phyloP scores from a whole-genome alignment of 768 basidiomycete genomes.

The Tylopilus balloui region DNA sequence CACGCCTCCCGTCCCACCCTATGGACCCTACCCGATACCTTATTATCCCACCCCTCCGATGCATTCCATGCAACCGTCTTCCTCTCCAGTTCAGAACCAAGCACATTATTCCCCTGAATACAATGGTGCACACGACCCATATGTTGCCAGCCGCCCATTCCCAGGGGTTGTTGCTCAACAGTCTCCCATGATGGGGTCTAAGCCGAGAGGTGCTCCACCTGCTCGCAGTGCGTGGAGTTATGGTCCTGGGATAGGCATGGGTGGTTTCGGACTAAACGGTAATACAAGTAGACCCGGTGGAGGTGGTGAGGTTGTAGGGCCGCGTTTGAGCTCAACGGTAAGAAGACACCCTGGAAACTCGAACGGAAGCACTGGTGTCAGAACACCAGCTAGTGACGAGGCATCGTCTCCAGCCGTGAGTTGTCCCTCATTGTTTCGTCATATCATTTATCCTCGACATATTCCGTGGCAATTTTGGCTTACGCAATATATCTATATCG shows the following conservation, averaged over 20 bases:
- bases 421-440: constrained; percentile 17
- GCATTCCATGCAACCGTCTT: constrained; percentile 25
- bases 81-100: constrained; percentile 26
- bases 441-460: background rate
- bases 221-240: constrained; percentile 63
- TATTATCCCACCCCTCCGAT: constrained; percentile 30
- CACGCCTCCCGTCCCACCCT: constrained; percentile 31
- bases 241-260: constrained; percentile 55
- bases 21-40: constrained; percentile 34
- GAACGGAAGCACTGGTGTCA: constrained; percentile 49
- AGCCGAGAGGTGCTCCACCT: constrained; percentile 35
- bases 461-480: constrained; percentile 4
- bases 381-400: constrained; percentile 68
- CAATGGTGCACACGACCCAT: constrained; percentile 25
- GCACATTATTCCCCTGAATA: constrained; percentile 28
- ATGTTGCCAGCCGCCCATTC: constrained; percentile 21
- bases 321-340: constrained; percentile 50
- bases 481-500: constrained; percentile 11
- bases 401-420: constrained; percentile 73
- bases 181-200: constrained; percentile 23
- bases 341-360: constrained; percentile 49
- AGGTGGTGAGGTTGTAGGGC: constrained; percentile 54
- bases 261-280: constrained; percentile 37
- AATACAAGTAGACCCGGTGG: constrained; percentile 21
- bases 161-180: constrained; percentile 33